Conservation (phyloP, 805 yeast genomes). For the Ogataea zsoltii region DNA sequence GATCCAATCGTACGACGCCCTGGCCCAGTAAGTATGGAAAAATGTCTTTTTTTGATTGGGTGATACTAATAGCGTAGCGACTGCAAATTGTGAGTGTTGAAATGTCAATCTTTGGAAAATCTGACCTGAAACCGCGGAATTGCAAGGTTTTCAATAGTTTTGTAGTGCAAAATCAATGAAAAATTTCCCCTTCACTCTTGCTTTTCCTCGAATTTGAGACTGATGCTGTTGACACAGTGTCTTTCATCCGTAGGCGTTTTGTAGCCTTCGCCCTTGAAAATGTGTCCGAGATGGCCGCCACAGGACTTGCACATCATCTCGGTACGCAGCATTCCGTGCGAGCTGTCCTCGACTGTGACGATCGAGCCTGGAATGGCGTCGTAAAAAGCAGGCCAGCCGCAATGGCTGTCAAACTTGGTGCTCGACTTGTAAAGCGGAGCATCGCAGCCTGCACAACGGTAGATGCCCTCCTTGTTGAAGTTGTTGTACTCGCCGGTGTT, state of each 20-base stretch:
- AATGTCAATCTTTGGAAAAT: too few relatives aligned
- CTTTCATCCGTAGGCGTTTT: slow-evolving; percentile 83
- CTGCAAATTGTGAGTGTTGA: slow-evolving; percentile 11
- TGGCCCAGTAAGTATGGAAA: slow-evolving; percentile 21
- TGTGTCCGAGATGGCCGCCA: slow-evolving; percentile 95
- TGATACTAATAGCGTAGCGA: slow-evolving; percentile 15
- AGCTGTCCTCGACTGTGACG: slow-evolving; percentile 54
- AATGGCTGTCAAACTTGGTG: slow-evolving; percentile 84
- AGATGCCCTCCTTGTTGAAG: slow-evolving; percentile 58
- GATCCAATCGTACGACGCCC: slow-evolving; percentile 40
- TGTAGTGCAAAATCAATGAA: too few relatives aligned
- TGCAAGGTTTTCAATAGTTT: too few relatives aligned
- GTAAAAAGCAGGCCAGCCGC: slow-evolving; percentile 99
- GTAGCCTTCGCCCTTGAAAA: slow-evolving; percentile 92
- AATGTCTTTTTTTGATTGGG: too few relatives aligned
- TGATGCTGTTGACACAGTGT: slow-evolving; percentile 90
- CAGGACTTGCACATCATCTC: slow-evolving; percentile 89
- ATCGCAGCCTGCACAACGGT: slow-evolving; percentile 84
- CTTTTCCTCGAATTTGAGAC: slow-evolving; percentile 58
- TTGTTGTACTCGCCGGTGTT: slow-evolving; percentile 59
- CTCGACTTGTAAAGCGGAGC: slow-evolving; percentile 75
- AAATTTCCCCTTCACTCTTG: too few relatives aligned
- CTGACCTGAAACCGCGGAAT: too few relatives aligned
- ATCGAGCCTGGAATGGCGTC: slow-evolving; percentile 85
- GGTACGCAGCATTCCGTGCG: slow-evolving; percentile 77